These are phyloP conservation scores for Solanum gracilifrons DNA, from an alignment of 257 asterid genomes.

Conservation along the genomic window DNA sequence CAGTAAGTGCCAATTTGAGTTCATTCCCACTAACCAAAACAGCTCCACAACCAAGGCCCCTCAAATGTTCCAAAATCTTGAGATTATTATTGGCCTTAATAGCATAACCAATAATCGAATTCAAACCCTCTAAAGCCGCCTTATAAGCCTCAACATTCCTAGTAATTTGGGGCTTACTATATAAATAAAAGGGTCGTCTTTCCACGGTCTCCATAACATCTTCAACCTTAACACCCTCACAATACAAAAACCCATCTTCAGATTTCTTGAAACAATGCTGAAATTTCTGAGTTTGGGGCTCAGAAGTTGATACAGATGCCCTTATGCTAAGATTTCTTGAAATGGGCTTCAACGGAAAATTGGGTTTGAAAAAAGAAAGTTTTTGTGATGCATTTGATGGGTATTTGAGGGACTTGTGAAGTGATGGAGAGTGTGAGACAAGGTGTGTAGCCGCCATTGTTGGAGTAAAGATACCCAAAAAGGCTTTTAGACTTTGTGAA, in stretches of 20 bases:
- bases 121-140: conserved; percentile 68
- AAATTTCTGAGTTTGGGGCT: conserved; percentile 46
- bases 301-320: conserved; percentile 52
- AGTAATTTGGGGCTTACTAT: conserved; percentile 78
- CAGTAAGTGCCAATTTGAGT: conserved; percentile 67
- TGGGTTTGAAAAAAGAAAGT: conserved; percentile 8
- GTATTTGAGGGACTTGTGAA: conserved; percentile 13
- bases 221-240: conserved; percentile 67
- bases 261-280: conserved; percentile 72
- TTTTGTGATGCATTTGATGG: neutral
- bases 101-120: conserved; percentile 80
- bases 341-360: conserved; percentile 29
- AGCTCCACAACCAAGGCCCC: conserved; percentile 76
- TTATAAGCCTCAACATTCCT: conserved; percentile 80
- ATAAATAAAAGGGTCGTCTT: conserved; percentile 75
- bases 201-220: conserved; percentile 62
- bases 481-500: neutral
- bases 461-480: conserved; percentile 3
- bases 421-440: conserved; percentile 29
- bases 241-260: conserved; percentile 60
- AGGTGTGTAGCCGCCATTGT: conserved; percentile 52
- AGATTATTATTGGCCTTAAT: conserved; percentile 90
- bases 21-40: conserved; percentile 96
- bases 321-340: conserved; percentile 23
- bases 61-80: conserved; percentile 83